These are phyloP conservation scores for Leersia perrieri DNA, from an alignment of 176 grass and related monocot species.

Conservation along the genomic window DNA sequence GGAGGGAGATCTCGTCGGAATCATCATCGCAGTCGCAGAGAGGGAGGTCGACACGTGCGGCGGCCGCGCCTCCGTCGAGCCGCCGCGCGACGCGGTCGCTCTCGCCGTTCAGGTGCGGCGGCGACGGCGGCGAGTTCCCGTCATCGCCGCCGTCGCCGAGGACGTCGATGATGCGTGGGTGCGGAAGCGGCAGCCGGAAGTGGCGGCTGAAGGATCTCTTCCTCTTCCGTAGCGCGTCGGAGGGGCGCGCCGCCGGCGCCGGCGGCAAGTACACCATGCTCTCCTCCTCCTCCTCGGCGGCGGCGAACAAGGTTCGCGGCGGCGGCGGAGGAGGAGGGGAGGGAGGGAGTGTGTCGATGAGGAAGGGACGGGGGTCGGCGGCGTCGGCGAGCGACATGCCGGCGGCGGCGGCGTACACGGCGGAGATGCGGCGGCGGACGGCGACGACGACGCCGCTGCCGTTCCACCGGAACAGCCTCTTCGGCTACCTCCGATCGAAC, in stretches of 20 bases:
- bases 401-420: too few relatives aligned
- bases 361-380: conserved; percentile 47
- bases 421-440: conserved; percentile 66
- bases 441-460: conserved; percentile 86
- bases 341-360: conserved; percentile 45
- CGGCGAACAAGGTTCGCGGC: conserved; percentile 5
- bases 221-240: conserved; percentile 92
- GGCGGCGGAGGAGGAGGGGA: background rate
- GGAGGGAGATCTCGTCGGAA: background rate
- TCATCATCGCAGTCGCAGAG: background rate
- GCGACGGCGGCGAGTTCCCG: conserved; percentile 30
- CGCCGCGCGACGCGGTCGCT: conserved; percentile 56
- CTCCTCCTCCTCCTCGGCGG: conserved; percentile 3
- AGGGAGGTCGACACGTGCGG: conserved; percentile 35
- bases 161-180: conserved; percentile 40
- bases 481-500: conserved; percentile 78
- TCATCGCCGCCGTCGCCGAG: conserved; percentile 36
- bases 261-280: conserved; percentile 78
- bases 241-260: conserved; percentile 61
- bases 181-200: conserved; percentile 79
- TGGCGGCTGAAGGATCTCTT: conserved; percentile 85
- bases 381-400: conserved; percentile 64
- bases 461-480: conserved; percentile 76
- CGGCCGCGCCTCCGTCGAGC: background rate
- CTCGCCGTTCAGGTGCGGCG: conserved; percentile 57